phyloP scores from a whole-genome alignment of 345 rosid species.

The Barbarea vulgaris region DNA sequence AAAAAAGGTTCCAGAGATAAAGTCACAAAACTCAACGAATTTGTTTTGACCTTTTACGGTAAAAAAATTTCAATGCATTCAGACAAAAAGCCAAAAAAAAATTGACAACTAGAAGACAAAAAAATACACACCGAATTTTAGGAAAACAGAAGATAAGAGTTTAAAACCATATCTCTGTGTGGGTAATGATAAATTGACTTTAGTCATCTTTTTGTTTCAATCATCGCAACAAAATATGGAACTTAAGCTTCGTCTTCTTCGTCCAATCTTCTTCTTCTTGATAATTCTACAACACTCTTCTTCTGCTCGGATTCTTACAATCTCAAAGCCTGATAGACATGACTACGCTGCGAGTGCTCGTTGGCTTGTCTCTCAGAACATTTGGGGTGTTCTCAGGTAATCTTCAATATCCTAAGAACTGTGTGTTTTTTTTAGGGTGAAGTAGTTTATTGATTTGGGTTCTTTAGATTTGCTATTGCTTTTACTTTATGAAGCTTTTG shows the following conservation, averaged over 20 bases:
- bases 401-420: neutral
- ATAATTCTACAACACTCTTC: conserved; percentile 32
- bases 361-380: conserved; percentile 82
- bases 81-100: too few species aligned
- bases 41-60: too few species aligned
- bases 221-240: conserved; percentile 28
- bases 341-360: conserved; percentile 70
- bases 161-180: neutral
- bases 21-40: too few species aligned
- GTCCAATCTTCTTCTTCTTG: conserved; percentile 17
- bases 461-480: conserved; percentile 1
- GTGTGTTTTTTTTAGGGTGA: neutral
- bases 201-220: neutral
- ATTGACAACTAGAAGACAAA: too few species aligned
- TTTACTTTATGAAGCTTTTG: conserved; percentile 10
- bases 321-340: conserved; percentile 60
- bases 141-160: neutral
- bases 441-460: conserved; percentile 5
- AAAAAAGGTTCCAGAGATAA: too few species aligned
- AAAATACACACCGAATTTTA: neutral
- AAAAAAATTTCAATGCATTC: too few species aligned
- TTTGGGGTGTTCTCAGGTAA: conserved; percentile 90
- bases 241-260: conserved; percentile 10
- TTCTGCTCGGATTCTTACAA: conserved; percentile 47
- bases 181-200: neutral